Conservation (phyloP, 2,329 filamentous ascomycete genomes). For the Scolecobasidium constrictum region DNA sequence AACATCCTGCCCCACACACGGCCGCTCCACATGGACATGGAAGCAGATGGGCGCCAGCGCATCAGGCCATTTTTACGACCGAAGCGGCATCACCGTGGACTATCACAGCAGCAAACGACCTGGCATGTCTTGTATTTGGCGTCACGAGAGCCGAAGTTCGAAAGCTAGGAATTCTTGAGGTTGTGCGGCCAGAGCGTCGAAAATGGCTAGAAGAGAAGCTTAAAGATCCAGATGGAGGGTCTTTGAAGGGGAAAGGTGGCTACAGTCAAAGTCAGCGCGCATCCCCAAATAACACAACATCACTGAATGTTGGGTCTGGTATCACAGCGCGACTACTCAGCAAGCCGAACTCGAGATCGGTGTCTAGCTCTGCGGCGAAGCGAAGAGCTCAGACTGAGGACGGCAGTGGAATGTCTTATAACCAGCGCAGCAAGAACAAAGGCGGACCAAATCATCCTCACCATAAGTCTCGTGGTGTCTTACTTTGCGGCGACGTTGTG, state of each 20-base stretch:
- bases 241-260: conserved; percentile 16
- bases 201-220: conserved; percentile 86
- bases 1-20: conserved; percentile 22
- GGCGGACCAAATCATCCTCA: conserved; percentile 55
- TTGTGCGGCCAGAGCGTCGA: conserved; percentile 80
- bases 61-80: conserved; percentile 97
- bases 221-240: conserved; percentile 46
- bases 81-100: conserved; percentile 85
- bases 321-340: conserved; percentile 82
- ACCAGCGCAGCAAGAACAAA: conserved; percentile 37
- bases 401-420: conserved; percentile 38
- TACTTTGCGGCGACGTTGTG: conserved; percentile 95
- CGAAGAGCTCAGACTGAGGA: conserved; percentile 57
- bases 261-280: conserved; percentile 22
- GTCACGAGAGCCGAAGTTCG: conserved; percentile 92
- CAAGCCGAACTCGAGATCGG: conserved; percentile 58
- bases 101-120: conserved; percentile 88
- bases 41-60: conserved; percentile 79
- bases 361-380: conserved; percentile 35
- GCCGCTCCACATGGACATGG: conserved; percentile 66
- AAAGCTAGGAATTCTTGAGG: conserved; percentile 88
- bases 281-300: conserved; percentile 25
- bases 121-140: conserved; percentile 97
- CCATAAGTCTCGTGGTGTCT: conserved; percentile 73
- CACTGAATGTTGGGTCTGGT: conserved; percentile 60